These are phyloP conservation scores for Fusarium sulawesiense DNA, from an alignment of 2,329 filamentous ascomycete genomes.

Conservation along the genomic window DNA sequence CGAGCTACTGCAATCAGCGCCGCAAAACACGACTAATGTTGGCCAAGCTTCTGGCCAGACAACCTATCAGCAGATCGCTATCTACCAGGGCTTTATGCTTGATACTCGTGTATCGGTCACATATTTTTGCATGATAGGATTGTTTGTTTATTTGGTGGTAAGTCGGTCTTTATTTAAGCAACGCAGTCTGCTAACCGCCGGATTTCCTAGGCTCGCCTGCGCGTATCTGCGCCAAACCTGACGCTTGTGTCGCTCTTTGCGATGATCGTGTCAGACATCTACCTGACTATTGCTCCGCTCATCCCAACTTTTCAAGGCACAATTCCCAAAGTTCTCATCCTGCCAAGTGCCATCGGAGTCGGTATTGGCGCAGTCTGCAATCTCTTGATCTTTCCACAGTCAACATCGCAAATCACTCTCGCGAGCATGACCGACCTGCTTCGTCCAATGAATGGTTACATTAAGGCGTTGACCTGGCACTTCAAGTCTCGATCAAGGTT, in stretches of 20 bases:
- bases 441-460: conserved; percentile 8
- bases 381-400: conserved; percentile 12
- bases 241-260: conserved; percentile 11
- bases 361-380: conserved; percentile 17
- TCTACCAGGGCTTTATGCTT: conserved; percentile 34
- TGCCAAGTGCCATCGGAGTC: conserved; percentile 7
- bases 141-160: conserved; percentile 33
- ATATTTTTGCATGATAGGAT: conserved; percentile 36
- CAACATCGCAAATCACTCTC: conserved; percentile 18
- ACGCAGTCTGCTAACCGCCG: background rate
- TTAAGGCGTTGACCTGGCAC: conserved; percentile 17
- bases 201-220: background rate
- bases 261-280: conserved; percentile 15
- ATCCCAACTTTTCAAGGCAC: conserved; percentile 18
- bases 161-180: background rate
- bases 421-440: conserved; percentile 15
- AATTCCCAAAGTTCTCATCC: conserved; percentile 6
- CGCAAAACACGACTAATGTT: conserved; percentile 34
- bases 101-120: conserved; percentile 31
- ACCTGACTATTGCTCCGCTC: background rate
- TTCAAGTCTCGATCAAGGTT: conserved; percentile 13
- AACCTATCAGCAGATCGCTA: conserved; percentile 21
- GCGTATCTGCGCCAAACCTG: conserved; percentile 18
- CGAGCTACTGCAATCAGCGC: conserved; percentile 21
- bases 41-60: conserved; percentile 16